These are phyloP conservation scores for Nicotiana knightiana DNA, from an alignment of 257 asterid species.

Conservation along the genomic window DNA sequence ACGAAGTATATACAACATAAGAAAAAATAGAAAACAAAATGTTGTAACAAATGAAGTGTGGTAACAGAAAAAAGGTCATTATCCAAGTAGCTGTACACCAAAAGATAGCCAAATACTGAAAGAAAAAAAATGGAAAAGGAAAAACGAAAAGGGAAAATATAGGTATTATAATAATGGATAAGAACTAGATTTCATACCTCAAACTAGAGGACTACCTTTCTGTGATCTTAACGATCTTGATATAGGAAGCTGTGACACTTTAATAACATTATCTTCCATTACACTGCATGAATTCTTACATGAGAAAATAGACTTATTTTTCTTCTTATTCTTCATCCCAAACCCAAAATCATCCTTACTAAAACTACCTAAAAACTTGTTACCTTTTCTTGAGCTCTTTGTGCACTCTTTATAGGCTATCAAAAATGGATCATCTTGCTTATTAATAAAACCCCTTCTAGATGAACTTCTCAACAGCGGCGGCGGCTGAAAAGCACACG, in stretches of 20 bases:
- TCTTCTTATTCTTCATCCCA: slow-evolving; percentile 38
- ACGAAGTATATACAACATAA: not conserved
- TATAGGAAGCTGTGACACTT: slow-evolving; percentile 33
- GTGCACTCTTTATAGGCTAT: slow-evolving; percentile 67
- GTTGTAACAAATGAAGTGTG: not conserved
- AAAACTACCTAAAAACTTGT: slow-evolving; percentile 5
- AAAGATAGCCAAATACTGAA: not conserved
- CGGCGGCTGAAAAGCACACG: slow-evolving; percentile 42
- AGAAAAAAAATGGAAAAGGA: not conserved
- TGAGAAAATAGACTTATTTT: slow-evolving; percentile 32
- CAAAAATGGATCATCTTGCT: slow-evolving; percentile 52
- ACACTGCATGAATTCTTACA: slow-evolving; percentile 44
- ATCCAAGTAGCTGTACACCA: not conserved
- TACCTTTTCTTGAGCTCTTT: slow-evolving; percentile 36
- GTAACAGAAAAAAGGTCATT: not conserved
- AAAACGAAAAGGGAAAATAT: not conserved
- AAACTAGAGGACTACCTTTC: not conserved
- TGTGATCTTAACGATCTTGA: slow-evolving; percentile 35
- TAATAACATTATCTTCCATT: slow-evolving; percentile 35
- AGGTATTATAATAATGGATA: not conserved
- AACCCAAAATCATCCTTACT: slow-evolving; percentile 16
- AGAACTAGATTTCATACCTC: not conserved
- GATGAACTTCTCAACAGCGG: slow-evolving; percentile 14
- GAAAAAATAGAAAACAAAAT: not conserved
- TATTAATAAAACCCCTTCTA: slow-evolving; percentile 30